Evolutionary conservation across 1,139 yeast species (phyloP), one percentile per base, ranked within the genome.

Genomic region (Yamadazyma dendronema): DNA sequence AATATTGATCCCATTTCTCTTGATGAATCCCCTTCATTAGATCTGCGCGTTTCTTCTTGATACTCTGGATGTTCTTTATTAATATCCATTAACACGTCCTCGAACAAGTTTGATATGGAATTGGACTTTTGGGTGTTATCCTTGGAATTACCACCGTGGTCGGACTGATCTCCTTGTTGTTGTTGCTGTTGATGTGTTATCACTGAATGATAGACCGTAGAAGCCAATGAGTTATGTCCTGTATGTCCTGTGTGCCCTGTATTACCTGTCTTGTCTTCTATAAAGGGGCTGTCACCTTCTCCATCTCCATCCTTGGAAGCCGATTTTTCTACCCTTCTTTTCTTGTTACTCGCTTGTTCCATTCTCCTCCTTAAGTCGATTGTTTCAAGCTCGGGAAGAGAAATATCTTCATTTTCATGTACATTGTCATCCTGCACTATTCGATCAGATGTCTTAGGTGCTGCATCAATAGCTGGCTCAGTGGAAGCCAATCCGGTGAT

Each of bases 201-300:
- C 8, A 62, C 40, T 12, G 68, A 60, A 42, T 63, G 67, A 41
- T 60, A 62, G 17, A 62, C 36, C 1, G 68, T 62, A 1, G 67
- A 59, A 9, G 54, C 57, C 4, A 53, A 53, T 4, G 65, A 58
- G 28, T 47, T 52, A 28, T 41, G 47, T 2, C 44, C 43, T 12
- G 46, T 44, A 13, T 42, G 35, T 22, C 24, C 24, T 4, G 36
- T 34, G 12, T 33, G 16, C 4, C 29, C 29, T 6, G 29, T 12
- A 12, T 24, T 9, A 7, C 29, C 29, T 14, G 29, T 26, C 8
- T 28, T 34, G 6, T 39, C 39, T 14, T 39, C 42, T 5, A 36
- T 22, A 30, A 40, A 40, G 2, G 43, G 43, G 26, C 41, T 42
- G 13, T 38, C 43, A 19, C 22, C 22, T 7, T 19, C 22, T 19